Conservation (phyloP, 257 asterid species). For the Gentiana dahurica region DNA sequence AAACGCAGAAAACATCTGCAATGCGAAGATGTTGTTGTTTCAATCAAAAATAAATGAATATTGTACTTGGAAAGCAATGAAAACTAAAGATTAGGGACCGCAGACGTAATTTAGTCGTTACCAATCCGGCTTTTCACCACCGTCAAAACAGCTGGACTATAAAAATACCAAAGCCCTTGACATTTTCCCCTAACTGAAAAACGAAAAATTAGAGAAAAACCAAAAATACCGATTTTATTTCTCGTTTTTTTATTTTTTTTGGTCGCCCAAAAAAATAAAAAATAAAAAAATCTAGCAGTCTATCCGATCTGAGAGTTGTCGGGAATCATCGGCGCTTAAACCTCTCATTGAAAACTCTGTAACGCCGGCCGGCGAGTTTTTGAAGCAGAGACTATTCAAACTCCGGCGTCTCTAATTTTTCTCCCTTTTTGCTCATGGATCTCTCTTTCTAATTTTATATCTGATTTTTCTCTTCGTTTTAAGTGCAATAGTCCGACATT, state of each 20-base stretch:
- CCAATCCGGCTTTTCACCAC: not conserved
- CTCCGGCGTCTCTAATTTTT: slow-evolving; percentile 4
- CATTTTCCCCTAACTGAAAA: not conserved
- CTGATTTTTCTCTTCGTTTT: slow-evolving; percentile 11
- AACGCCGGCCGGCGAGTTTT: slow-evolving; percentile 18
- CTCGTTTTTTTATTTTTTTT: not conserved
- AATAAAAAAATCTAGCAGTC: slow-evolving; percentile 19
- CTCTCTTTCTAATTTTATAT: not conserved
- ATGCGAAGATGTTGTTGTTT: no score
- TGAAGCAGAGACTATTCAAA: not conserved
- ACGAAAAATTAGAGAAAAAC: not conserved
- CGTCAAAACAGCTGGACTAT: not conserved
- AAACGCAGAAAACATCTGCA: no score
- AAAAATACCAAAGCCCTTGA: no score
- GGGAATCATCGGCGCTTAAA: slow-evolving; percentile 61
- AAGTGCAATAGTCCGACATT: slow-evolving; percentile 6
- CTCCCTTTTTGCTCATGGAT: slow-evolving; percentile 20
- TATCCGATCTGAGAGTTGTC: slow-evolving; percentile 76
- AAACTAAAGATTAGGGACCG: no score
- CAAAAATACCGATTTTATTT: not conserved
- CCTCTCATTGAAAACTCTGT: slow-evolving; percentile 48
- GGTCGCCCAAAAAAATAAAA: not conserved
- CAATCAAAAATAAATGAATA: no score
- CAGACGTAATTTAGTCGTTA: not conserved
- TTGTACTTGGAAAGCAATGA: no score